Conservation (phyloP, 257 asterid genomes). For the Plantago ovata region DNA sequence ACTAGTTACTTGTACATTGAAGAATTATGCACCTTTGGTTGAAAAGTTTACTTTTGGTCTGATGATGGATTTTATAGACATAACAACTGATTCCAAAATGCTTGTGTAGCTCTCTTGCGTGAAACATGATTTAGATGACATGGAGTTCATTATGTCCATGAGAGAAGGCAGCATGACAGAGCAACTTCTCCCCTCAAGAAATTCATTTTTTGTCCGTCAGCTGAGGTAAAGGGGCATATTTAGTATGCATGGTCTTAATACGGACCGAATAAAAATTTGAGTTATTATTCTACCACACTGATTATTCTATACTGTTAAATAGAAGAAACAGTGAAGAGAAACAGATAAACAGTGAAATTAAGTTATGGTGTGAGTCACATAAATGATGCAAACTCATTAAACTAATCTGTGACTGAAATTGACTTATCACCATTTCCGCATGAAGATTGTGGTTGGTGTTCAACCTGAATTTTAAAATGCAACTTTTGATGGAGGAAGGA, state of each 20-base stretch:
- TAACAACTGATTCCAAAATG: conserved; percentile 18
- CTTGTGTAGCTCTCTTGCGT: conserved; percentile 70
- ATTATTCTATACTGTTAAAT: no score
- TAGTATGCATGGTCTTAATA: no score
- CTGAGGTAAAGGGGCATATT: conserved; percentile 46
- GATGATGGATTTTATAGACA: conserved; percentile 14
- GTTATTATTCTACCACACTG: no score
- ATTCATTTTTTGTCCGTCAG: conserved; percentile 79
- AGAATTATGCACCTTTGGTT: conserved; percentile 6
- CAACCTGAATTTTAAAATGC: background rate
- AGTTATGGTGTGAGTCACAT: background rate
- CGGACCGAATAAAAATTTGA: no score
- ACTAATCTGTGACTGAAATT: background rate
- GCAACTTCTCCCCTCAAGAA: conserved; percentile 88
- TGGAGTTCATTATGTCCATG: conserved; percentile 91
- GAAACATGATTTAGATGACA: conserved; percentile 84
- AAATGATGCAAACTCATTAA: background rate
- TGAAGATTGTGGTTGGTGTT: no score
- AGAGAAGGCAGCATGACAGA: conserved; percentile 82
- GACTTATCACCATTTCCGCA: background rate
- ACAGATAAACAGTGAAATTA: no score
- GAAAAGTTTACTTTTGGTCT: conserved; percentile 9
- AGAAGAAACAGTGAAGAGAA: no score
- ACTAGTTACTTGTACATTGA: conserved; percentile 13
- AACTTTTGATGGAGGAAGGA: background rate